Conservation (phyloP, 2,329 filamentous ascomycete species). For the Mycocentrospora acerina region DNA sequence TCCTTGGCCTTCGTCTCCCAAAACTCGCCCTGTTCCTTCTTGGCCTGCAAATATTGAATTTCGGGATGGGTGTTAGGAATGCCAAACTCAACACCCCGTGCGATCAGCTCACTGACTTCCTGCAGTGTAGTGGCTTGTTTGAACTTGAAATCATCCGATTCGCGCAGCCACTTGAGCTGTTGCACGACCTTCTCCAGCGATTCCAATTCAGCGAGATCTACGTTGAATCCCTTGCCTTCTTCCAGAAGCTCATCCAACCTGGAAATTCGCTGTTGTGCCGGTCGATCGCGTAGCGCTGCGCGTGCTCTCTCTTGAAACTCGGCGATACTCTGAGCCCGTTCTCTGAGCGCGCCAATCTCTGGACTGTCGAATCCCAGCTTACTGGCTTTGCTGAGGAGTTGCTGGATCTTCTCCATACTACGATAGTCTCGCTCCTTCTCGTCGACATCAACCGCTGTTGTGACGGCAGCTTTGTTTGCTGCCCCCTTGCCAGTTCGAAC, state of each 20-base stretch:
- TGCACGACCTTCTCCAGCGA: constrained; percentile 76
- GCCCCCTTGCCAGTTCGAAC: constrained; percentile 71
- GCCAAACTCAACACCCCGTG: constrained; percentile 73
- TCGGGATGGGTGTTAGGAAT: constrained; percentile 81
- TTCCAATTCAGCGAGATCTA: constrained; percentile 88
- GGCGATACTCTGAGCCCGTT: constrained; percentile 81
- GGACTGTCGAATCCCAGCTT: constrained; percentile 89
- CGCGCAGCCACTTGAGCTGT: constrained; percentile 85
- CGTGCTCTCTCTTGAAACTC: constrained; percentile 79
- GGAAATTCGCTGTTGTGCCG: constrained; percentile 55
- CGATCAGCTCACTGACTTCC: constrained; percentile 77
- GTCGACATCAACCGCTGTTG: constrained; percentile 71
- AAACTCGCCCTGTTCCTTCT: constrained; percentile 72
- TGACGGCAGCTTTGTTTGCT: constrained; percentile 59
- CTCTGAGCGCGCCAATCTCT: constrained; percentile 81
- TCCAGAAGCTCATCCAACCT: constrained; percentile 92
- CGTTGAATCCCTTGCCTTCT: constrained; percentile 82
- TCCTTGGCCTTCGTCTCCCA: constrained; percentile 96
- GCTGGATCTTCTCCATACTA: constrained; percentile 84
- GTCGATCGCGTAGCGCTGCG: constrained; percentile 64
- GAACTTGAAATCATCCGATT: constrained; percentile 65
- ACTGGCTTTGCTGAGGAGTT: constrained; percentile 80
- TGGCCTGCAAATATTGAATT: constrained; percentile 72
- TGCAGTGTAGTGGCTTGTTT: constrained; percentile 67
- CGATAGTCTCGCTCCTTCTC: constrained; percentile 82